Conservation (phyloP, 768 basidiomycete genomes). For the Lactarius quietus region DNA sequence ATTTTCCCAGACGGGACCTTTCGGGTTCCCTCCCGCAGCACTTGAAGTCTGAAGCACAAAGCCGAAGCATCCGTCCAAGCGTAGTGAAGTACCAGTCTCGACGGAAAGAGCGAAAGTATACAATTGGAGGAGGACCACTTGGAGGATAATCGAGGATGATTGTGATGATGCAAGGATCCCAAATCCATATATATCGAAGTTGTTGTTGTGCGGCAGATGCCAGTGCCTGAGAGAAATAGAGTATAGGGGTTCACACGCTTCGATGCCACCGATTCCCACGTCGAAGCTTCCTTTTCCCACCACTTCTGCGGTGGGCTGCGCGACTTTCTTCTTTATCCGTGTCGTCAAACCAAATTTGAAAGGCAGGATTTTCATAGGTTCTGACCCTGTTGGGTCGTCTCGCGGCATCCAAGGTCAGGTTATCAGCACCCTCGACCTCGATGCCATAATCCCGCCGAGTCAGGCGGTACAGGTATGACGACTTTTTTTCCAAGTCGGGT, state of each 20-base stretch:
- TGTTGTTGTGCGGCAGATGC: not conserved
- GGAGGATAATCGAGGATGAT: not conserved
- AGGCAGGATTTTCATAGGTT: not conserved
- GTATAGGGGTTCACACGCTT: not conserved
- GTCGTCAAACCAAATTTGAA: not conserved
- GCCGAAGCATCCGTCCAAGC: not conserved
- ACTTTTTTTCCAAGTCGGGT: not conserved
- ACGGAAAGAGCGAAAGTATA: not conserved
- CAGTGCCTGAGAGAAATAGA: not conserved
- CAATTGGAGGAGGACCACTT: not conserved
- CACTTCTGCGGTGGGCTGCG: not conserved
- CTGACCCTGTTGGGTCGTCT: not conserved
- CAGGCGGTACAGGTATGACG: not conserved
- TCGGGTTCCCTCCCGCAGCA: no score
- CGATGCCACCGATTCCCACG: no score
- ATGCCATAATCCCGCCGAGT: no score
- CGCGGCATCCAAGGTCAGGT: not conserved
- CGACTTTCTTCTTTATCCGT: not conserved
- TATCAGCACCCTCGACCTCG: not conserved
- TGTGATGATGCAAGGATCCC: not conserved
- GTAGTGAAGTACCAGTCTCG: not conserved
- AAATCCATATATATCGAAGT: not conserved
- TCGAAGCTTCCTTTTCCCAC: slow-evolving; percentile 2
- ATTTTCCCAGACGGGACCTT: not conserved
- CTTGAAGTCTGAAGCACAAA: not conserved